phyloP scores from a whole-genome alignment of 1,284 basidiomycete genomes.

The Afroboletus lepidellus region DNA sequence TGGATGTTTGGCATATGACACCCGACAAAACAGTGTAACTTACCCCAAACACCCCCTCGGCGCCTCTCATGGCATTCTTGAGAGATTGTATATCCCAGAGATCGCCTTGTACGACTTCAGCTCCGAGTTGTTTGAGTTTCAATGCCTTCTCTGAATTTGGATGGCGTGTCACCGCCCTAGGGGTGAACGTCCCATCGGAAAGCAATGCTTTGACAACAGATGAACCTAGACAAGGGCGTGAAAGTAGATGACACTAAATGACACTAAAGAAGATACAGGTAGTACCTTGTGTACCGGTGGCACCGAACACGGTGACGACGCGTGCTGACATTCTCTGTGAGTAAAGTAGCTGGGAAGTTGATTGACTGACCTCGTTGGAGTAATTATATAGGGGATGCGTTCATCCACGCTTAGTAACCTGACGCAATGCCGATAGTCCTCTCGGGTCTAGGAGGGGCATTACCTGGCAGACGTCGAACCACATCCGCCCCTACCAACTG shows the following conservation, averaged over 20 bases:
- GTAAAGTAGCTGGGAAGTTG: neutral
- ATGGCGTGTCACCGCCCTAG: slow-evolving; percentile 35
- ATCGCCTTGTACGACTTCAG: slow-evolving; percentile 36
- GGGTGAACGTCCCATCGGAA: slow-evolving; percentile 33
- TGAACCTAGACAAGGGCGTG: neutral
- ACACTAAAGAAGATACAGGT: neutral
- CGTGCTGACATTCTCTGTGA: neutral
- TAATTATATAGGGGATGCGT: too few species aligned
- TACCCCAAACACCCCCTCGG: slow-evolving; percentile 40
- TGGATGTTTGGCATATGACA: neutral
- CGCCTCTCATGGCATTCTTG: slow-evolving; percentile 34
- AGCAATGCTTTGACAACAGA: slow-evolving; percentile 23
- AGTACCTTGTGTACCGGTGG: neutral
- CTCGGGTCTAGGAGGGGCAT: neutral
- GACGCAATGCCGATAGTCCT: neutral
- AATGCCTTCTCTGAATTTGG: slow-evolving; percentile 28
- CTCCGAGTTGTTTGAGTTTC: slow-evolving; percentile 30
- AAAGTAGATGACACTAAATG: neutral
- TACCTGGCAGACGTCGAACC: too few species aligned
- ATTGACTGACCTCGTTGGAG: neutral
- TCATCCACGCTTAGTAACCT: too few species aligned
- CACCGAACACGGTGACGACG: neutral
- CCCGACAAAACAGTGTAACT: neutral
- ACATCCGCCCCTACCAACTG: too few species aligned
- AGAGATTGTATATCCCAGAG: slow-evolving; percentile 31